Percentiles rank a stretch among this genome's conserved stretches.
These are phyloP conservation scores for Bonia amplexicaulis DNA, from an alignment of 176 grass and related monocot species.

Conservation along the genomic window DNA sequence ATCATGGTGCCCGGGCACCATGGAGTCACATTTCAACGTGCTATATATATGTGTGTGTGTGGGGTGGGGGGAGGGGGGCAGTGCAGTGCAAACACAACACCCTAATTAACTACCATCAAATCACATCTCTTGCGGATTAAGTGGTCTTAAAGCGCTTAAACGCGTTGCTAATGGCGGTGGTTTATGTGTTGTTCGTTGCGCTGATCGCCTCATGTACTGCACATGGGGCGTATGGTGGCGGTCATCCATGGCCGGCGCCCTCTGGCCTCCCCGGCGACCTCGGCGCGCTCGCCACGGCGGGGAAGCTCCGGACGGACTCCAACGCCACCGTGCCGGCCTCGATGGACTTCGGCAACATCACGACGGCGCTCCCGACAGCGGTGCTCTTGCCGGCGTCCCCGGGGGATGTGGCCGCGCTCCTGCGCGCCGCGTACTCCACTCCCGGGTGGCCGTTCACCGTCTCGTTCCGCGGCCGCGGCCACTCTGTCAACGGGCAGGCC, in stretches of 20 bases:
- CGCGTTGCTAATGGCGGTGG: constrained; percentile 28
- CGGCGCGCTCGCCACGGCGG: constrained; percentile 11
- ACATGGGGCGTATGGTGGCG: not conserved
- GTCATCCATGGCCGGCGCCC: not conserved
- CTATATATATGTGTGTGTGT: too few species aligned
- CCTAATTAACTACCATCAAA: constrained; percentile 2
- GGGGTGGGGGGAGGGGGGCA: too few species aligned
- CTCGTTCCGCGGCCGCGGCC: constrained; percentile 68
- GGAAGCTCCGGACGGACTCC: constrained; percentile 42
- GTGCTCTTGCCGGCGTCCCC: constrained; percentile 53
- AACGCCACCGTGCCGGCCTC: constrained; percentile 47
- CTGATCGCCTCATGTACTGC: constrained; percentile 27
- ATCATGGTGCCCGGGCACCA: too few species aligned
- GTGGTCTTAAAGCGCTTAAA: not conserved
- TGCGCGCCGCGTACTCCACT: constrained; percentile 33
- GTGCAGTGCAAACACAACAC: constrained; percentile 13
- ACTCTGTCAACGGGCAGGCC: constrained; percentile 75
- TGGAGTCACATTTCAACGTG: too few species aligned
- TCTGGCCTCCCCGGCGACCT: constrained; percentile 31
- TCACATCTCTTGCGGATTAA: not conserved
- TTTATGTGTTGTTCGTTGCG: constrained; percentile 8
- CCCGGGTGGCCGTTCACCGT: constrained; percentile 31
- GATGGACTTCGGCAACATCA: constrained; percentile 73
- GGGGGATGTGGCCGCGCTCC: constrained; percentile 48
- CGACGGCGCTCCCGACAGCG: constrained; percentile 43